Base-by-base conservation (phyloP, 2,329 filamentous ascomycete species). In the Fusarium coicis region DNA sequence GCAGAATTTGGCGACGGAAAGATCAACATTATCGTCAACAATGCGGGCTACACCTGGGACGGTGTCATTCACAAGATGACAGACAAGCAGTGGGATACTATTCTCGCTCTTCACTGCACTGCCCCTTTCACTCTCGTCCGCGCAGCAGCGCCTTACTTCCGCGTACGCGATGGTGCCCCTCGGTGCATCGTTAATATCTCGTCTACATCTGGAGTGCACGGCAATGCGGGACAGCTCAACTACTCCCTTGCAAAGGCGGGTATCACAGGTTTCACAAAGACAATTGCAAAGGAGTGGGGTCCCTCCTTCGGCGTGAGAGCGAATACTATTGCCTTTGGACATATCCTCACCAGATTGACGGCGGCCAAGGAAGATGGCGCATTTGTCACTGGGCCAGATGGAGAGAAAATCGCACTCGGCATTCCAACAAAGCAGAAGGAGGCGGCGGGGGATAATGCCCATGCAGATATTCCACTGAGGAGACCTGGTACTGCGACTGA, bases 41-140 rank as follows among this genome's bases (percentile, higher is more conserved):
- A 97, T 81, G 95, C 94, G 2, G 94, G 94, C 46, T 97, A 94
- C 83, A 97, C 95, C 2, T 97, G 94, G 93, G 95, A 97, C 81
- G 95, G 92, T 11, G 94, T 97, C 43, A 94, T 97, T 74, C 93
- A 97, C 87, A 97, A 96, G 87, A 96, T 94, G 87, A 93, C 91
- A 21, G 93, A 97, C 85, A 93, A 93, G 85, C 94, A 97, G 87
- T 97, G 93, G 93, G 92, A 96, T 71, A 95, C 92, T 56, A 97
- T 97, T 81, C 84, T 97, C 36, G 90, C 92, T 28, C 87, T 97
- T 53, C 95, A 97, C 87, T 91, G 89, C 80, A 96, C 93, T 18
- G 94, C 93, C 5, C 95, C 95, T 16, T 97, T 97, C 87, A 92
- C 92, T 80, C 91, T 97, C 59, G 86, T 96, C 70, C 89, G 94